Percentiles rank a stretch among this genome's conserved stretches.
Evolutionary conservation across 2,329 filamentous ascomycete genomes (phyloP).

Genomic region (Ophiocordyceps camponoti-rufipedis): DNA sequence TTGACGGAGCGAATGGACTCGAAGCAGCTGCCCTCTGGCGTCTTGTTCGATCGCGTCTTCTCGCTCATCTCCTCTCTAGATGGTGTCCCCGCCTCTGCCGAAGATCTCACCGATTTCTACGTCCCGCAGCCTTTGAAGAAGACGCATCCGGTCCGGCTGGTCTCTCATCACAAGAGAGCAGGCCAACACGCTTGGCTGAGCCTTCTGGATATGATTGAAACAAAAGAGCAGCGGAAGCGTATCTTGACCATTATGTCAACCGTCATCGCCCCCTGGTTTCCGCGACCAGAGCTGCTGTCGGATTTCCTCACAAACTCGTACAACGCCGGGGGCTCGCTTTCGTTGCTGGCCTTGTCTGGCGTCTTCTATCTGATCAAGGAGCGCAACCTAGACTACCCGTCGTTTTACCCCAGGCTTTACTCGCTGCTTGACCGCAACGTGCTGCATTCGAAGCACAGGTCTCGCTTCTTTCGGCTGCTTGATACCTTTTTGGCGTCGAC

Average conservation of each 20-base stretch:
- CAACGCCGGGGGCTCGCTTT: slow-evolving; percentile 68
- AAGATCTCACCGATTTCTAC: slow-evolving; percentile 54
- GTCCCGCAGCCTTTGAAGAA: slow-evolving; percentile 45
- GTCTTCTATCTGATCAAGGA: slow-evolving; percentile 90
- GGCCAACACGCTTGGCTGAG: slow-evolving; percentile 79
- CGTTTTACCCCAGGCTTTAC: slow-evolving; percentile 88
- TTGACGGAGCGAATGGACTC: slow-evolving; percentile 8
- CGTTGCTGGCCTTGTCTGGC: slow-evolving; percentile 74
- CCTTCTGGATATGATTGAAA: slow-evolving; percentile 48
- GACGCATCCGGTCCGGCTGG: slow-evolving; percentile 45
- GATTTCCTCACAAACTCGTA: slow-evolving; percentile 96
- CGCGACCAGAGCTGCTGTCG: slow-evolving; percentile 72
- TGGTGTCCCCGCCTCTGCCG: slow-evolving; percentile 46
- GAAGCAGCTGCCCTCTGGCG: slow-evolving; percentile 4
- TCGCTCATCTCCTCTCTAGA: slow-evolving; percentile 49
- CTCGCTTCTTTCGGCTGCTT: slow-evolving; percentile 78
- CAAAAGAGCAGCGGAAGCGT: slow-evolving; percentile 58
- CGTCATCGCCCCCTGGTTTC: slow-evolving; percentile 77
- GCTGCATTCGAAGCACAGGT: slow-evolving; percentile 85
- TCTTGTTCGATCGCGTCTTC: slow-evolving; percentile 37
- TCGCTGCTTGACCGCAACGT: slow-evolving; percentile 73
- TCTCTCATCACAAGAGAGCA: slow-evolving; percentile 55
- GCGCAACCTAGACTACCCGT: slow-evolving; percentile 88
- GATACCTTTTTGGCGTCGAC: slow-evolving; percentile 82
- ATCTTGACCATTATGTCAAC: slow-evolving; percentile 59